Percentiles rank a stretch among this genome's conserved stretches.
Conservation (phyloP, 331 rosid species). For the Pyrus hybrid region DNA sequence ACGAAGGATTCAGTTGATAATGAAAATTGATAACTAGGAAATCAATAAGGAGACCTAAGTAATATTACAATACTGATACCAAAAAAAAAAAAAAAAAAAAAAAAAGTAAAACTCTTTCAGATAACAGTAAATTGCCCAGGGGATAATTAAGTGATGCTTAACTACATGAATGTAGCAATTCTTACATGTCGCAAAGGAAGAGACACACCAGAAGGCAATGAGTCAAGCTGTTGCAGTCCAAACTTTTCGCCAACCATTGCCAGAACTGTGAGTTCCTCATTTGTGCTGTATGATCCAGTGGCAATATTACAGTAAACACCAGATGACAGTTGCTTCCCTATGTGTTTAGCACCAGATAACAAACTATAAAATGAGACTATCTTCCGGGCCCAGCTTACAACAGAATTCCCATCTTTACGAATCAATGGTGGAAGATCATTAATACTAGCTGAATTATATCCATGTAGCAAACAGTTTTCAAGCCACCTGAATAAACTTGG, state of each 20-base stretch:
- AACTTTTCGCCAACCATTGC: conserved; percentile 98
- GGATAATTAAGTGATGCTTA: conserved; percentile 7
- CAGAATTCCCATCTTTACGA: conserved; percentile 55
- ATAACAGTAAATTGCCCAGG: not conserved
- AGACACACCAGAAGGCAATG: conserved; percentile 88
- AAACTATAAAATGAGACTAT: conserved; percentile 77
- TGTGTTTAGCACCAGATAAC: conserved; percentile 67
- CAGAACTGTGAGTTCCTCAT: conserved; percentile 80
- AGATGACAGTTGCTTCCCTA: conserved; percentile 73
- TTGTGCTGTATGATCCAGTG: conserved; percentile 66
- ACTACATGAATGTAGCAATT: not conserved
- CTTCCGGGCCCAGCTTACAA: conserved; percentile 78
- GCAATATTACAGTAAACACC: conserved; percentile 74
- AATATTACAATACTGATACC: not conserved
- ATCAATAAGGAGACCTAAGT: not conserved
- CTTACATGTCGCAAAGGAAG: conserved; percentile 93
- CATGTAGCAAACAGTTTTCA: conserved; percentile 69
- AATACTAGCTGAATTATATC: conserved; percentile 40
- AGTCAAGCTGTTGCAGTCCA: conserved; percentile 92
- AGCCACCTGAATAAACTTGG: conserved; percentile 94
- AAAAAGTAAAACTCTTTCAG: not conserved
- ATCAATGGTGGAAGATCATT: conserved; percentile 65
- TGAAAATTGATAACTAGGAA: not conserved
- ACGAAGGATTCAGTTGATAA: conserved; percentile 1
- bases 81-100: not conserved